Percentiles rank a stretch among this genome's conserved stretches.
These are phyloP conservation scores for Cucumis cinereus DNA, from an alignment of 306 rosid genomes.

Conservation along the genomic window DNA sequence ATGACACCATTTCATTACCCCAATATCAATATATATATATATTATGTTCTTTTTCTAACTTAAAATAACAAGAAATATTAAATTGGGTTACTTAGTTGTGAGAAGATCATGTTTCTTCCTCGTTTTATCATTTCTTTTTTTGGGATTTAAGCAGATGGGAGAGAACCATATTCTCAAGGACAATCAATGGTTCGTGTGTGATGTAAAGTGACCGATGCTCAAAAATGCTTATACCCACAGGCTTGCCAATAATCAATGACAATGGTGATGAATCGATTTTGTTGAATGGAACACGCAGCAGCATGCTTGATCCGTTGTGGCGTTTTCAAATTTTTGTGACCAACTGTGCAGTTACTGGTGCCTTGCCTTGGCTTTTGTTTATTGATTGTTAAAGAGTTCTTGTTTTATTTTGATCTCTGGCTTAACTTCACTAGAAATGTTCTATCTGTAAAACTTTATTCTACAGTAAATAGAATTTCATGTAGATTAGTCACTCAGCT, in stretches of 20 bases:
- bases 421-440: not conserved
- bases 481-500: not conserved
- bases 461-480: not conserved
- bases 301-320: not conserved
- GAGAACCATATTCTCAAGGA: constrained; percentile 35
- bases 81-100: not conserved
- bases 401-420: not conserved
- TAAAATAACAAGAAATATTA: not conserved
- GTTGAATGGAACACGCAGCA: not conserved
- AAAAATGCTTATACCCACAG: not conserved
- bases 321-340: not conserved
- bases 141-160: constrained; percentile 51
- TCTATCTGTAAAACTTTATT: not conserved
- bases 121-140: constrained; percentile 10
- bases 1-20: not conserved
- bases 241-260: not conserved
- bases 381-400: not conserved
- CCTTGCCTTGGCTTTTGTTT: not conserved
- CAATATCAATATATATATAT: not conserved
- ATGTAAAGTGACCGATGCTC: constrained; percentile 21
- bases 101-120: not conserved
- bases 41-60: not conserved
- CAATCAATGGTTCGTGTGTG: constrained; percentile 35
- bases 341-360: not conserved
- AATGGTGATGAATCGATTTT: not conserved